These are phyloP conservation scores for Cyberlindnera mycetangii DNA, from an alignment of 805 yeast species.

Conservation along the genomic window DNA sequence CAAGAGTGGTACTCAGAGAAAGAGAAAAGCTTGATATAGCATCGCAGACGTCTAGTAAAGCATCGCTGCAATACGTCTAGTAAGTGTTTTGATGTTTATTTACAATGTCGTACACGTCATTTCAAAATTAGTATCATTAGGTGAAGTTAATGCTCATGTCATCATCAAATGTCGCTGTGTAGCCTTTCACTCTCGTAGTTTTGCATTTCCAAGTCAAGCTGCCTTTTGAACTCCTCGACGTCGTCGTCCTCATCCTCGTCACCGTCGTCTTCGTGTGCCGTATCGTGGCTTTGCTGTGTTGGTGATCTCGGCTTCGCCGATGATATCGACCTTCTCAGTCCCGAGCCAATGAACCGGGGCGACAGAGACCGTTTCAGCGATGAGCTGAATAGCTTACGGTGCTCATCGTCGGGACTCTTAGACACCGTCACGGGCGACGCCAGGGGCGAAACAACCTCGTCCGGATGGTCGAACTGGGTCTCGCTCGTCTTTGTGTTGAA, in stretches of 20 bases:
- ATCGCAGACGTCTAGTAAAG: too few relatives aligned
- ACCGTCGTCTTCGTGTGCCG: background rate
- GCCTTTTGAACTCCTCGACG: conserved; percentile 23
- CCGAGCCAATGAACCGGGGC: conserved; percentile 16
- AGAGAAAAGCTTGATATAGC: conserved; percentile 15
- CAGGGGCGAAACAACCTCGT: conserved; percentile 34
- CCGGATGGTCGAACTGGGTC: conserved; percentile 37
- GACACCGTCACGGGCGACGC: conserved; percentile 8
- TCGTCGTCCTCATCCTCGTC: conserved; percentile 19
- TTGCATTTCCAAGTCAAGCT: conserved; percentile 23
- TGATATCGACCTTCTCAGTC: conserved; percentile 2
- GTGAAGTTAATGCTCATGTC: background rate
- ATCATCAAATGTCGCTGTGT: conserved; percentile 1
- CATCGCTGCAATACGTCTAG: background rate
- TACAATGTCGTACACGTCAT: background rate
- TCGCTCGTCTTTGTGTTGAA: conserved; percentile 30
- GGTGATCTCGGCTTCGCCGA: background rate
- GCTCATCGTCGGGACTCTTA: conserved; percentile 1
- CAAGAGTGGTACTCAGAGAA: conserved; percentile 3
- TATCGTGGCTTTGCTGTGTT: background rate
- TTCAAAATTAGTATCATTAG: background rate
- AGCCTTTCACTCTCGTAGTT: conserved; percentile 22
- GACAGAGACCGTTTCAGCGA: conserved; percentile 24
- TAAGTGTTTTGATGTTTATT: background rate
- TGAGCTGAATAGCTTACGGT: conserved; percentile 8